phyloP scores from a whole-genome alignment of 2,329 filamentous ascomycete species.

The Chrysosporium keratinophilum region DNA sequence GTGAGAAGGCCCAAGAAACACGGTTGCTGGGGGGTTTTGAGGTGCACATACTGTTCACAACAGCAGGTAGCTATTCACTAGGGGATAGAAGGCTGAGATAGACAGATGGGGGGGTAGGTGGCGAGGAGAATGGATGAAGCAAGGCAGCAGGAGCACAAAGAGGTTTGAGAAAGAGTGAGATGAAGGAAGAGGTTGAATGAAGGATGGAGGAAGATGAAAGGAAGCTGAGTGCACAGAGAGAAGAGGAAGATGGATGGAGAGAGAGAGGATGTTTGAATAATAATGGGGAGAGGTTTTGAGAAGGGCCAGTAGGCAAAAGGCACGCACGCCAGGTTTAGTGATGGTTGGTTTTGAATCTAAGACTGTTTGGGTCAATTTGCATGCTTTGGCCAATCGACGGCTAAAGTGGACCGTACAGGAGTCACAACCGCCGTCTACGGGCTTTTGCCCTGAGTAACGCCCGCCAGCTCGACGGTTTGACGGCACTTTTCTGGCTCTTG shows the following conservation, averaged over 20 bases:
- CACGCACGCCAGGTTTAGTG: slow-evolving; percentile 14
- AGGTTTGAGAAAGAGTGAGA: slow-evolving; percentile 5
- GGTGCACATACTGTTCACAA: slow-evolving; percentile 6
- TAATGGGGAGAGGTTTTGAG: slow-evolving; percentile 13
- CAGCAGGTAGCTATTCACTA: slow-evolving; percentile 1
- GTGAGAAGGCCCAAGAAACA: not conserved
- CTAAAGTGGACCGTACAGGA: slow-evolving; percentile 6
- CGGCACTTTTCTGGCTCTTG: not conserved
- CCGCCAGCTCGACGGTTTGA: not conserved
- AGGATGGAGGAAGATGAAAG: slow-evolving; percentile 19
- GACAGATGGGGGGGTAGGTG: not conserved
- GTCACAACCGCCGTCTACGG: not conserved
- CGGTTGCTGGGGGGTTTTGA: not conserved
- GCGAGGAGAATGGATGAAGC: slow-evolving; percentile 2
- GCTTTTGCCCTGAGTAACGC: not conserved
- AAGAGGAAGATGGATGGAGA: not conserved
- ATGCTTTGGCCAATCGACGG: slow-evolving; percentile 11
- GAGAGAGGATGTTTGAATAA: slow-evolving; percentile 12
- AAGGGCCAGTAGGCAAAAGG: slow-evolving; percentile 16
- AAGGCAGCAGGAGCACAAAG: slow-evolving; percentile 1
- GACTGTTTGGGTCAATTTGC: slow-evolving; percentile 15
- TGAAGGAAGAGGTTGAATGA: slow-evolving; percentile 15
- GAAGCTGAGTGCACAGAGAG: slow-evolving; percentile 16
- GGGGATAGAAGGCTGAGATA: slow-evolving; percentile 7
- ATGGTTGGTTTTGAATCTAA: slow-evolving; percentile 21